These are phyloP conservation scores for Colletotrichum sp. DNA, from an alignment of 2,329 filamentous ascomycete species.

Conservation along the genomic window DNA sequence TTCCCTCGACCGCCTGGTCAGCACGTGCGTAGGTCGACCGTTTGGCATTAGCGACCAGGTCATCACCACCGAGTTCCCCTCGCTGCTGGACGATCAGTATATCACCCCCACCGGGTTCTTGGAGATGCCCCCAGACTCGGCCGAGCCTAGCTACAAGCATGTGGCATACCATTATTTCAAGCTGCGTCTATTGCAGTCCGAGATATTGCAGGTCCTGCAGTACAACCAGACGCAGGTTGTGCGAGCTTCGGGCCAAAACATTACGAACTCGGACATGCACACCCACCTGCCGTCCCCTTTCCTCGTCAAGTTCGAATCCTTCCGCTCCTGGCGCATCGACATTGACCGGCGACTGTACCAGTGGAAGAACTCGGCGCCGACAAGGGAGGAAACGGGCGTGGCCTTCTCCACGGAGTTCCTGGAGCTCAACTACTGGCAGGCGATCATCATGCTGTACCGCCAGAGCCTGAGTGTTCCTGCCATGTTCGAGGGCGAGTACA, in stretches of 20 bases:
- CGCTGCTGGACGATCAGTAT: constrained; percentile 83
- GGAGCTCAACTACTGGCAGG: constrained; percentile 97
- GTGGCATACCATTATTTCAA: constrained; percentile 94
- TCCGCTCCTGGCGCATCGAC: constrained; percentile 86
- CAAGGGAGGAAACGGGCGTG: constrained; percentile 80
- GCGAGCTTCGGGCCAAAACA: constrained; percentile 68
- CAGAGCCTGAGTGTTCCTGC: constrained; percentile 88
- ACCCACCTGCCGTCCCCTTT: constrained; percentile 84
- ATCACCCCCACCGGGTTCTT: constrained; percentile 82
- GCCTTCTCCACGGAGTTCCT: constrained; percentile 89
- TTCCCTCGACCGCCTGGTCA: constrained; percentile 91
- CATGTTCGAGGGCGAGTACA: constrained; percentile 81
- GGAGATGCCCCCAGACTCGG: constrained; percentile 58
- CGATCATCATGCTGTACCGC: constrained; percentile 92
- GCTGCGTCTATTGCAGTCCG: constrained; percentile 86
- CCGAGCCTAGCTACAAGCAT: constrained; percentile 82
- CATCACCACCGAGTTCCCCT: constrained; percentile 94
- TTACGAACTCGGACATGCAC: constrained; percentile 75
- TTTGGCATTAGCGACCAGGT: constrained; percentile 97
- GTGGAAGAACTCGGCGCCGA: constrained; percentile 86
- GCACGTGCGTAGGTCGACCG: constrained; percentile 89
- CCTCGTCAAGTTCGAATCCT: constrained; percentile 81
- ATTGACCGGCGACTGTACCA: constrained; percentile 83
- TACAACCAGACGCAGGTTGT: constrained; percentile 87
- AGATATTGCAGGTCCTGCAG: constrained; percentile 92